These are phyloP conservation scores for Salvia sclarea DNA, from an alignment of 305 asterid species.

Conservation along the genomic window DNA sequence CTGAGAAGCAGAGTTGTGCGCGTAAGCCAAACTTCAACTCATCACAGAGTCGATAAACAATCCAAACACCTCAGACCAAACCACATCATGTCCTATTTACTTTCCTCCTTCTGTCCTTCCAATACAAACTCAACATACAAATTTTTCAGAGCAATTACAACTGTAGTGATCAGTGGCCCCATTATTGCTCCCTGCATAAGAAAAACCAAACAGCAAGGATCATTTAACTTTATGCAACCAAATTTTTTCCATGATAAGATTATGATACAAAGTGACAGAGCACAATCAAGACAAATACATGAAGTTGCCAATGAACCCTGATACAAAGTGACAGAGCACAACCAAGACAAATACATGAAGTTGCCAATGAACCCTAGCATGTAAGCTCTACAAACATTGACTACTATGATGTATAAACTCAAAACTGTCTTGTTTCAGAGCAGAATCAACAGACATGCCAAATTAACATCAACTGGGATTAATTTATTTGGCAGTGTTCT, in stretches of 20 bases:
- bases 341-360: not conserved
- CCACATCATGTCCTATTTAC: conserved; percentile 30
- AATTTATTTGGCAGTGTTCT: not conserved
- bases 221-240: not conserved
- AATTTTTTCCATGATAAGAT: not conserved
- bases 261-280: not conserved
- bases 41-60: conserved; percentile 11
- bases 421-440: not conserved
- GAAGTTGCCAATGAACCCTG: not conserved
- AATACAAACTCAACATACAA: conserved; percentile 80
- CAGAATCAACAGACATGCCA: not conserved
- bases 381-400: not conserved
- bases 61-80: conserved; percentile 16
- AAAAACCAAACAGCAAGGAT: not conserved
- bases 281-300: not conserved
- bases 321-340: too few species aligned
- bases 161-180: conserved; percentile 93
- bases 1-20: not conserved
- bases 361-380: not conserved
- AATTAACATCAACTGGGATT: too few species aligned
- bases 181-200: conserved; percentile 88
- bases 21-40: not conserved
- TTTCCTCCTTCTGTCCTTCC: conserved; percentile 52
- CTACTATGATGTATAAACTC: too few species aligned
- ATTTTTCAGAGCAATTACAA: conserved; percentile 80